These are phyloP conservation scores for carrot (Daucus carota) DNA, from an alignment of 129 eudicot genomes.

Conservation along the genomic window DNA sequence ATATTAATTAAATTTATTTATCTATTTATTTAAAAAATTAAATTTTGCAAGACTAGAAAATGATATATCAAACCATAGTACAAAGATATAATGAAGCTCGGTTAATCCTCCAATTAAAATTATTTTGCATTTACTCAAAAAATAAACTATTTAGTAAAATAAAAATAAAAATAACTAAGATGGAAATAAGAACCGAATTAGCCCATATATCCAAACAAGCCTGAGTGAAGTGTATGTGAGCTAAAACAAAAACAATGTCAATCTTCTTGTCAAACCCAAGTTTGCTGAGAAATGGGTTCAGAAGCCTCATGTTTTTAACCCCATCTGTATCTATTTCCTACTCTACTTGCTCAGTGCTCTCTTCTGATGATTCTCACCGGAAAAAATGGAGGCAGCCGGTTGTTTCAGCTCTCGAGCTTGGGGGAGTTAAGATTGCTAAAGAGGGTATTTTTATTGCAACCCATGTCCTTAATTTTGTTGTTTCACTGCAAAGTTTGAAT, in stretches of 20 bases:
- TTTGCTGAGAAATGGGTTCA: slow-evolving; percentile 19
- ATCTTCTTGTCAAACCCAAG: slow-evolving; percentile 41
- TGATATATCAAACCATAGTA: too few relatives aligned
- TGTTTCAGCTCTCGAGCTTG: slow-evolving; percentile 61
- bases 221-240: neutral
- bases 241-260: slow-evolving; percentile 21
- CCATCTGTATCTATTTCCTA: slow-evolving; percentile 11
- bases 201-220: slow-evolving; percentile 2
- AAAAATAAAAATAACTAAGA: neutral
- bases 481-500: neutral
- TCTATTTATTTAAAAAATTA: too few relatives aligned
- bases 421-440: slow-evolving; percentile 64
- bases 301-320: slow-evolving; percentile 14
- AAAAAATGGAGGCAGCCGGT: slow-evolving; percentile 35
- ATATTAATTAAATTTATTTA: too few relatives aligned
- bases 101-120: too few relatives aligned
- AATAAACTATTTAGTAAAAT: too few relatives aligned
- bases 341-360: slow-evolving; percentile 21
- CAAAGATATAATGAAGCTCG: too few relatives aligned
- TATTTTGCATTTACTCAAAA: too few relatives aligned
- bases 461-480: neutral
- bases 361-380: slow-evolving; percentile 25
- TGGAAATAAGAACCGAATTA: neutral
- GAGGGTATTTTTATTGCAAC: slow-evolving; percentile 31
- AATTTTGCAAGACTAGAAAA: too few relatives aligned